Percentiles rank a stretch among this genome's conserved stretches.
phyloP scores from a whole-genome alignment of 257 asterid genomes.

The Leptodermis oblonga region DNA sequence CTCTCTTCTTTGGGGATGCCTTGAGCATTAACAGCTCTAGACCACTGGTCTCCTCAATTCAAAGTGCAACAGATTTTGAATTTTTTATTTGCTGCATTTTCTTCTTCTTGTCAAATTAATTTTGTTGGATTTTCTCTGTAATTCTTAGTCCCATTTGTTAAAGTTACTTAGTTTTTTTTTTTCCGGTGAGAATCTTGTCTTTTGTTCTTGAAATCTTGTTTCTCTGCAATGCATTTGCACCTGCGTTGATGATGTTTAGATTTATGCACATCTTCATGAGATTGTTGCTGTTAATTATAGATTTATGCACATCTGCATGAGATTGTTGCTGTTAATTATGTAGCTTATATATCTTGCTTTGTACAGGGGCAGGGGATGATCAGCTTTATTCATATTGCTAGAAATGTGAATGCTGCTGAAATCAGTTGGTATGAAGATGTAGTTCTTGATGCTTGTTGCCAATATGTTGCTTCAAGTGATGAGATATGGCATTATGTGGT shows the following conservation, averaged over 20 bases:
- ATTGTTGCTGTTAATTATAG: not conserved
- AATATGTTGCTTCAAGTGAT: conserved; percentile 76
- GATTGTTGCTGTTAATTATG: not conserved
- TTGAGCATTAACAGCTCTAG: conserved; percentile 80
- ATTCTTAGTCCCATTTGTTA: too few relatives aligned
- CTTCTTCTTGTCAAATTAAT: too few relatives aligned
- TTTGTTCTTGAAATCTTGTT: too few relatives aligned
- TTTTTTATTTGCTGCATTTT: not conserved
- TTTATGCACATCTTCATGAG: not conserved
- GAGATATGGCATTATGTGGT: conserved; percentile 72
- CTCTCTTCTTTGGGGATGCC: conserved; percentile 77
- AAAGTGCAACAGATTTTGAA: conserved; percentile 47
- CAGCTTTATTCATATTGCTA: conserved; percentile 69
- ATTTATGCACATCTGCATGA: not conserved
- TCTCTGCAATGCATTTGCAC: too few relatives aligned
- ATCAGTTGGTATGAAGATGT: conserved; percentile 78
- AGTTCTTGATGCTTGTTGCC: conserved; percentile 89
- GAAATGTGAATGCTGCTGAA: conserved; percentile 57
- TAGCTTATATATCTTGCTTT: conserved; percentile 6
- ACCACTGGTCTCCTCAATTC: conserved; percentile 96
- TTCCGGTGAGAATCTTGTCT: too few relatives aligned
- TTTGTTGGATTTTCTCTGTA: too few relatives aligned
- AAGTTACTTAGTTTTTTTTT: not conserved
- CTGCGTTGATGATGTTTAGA: too few relatives aligned
- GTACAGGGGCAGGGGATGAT: conserved; percentile 88